Evolutionary conservation across 83 land plant genomes (phyloP), one percentile per base, ranked within the genome.

Genomic region (Larix sibirica): DNA sequence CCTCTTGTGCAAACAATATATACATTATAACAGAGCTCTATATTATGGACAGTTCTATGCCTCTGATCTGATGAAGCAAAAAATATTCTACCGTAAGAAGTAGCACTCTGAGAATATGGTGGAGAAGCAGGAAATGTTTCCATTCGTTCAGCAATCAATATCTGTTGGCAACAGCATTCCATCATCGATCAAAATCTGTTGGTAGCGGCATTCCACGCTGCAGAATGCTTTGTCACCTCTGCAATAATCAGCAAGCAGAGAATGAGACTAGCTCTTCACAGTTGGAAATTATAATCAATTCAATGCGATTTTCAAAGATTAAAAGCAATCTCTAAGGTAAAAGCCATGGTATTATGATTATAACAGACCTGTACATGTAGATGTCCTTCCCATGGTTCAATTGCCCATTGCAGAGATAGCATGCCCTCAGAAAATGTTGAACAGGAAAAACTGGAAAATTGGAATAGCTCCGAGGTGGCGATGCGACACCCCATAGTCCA

Each of bases 171-270:
- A n/a, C n/a, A n/a, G n/a, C n/a, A n/a, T n/a, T n/a, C n/a, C n/a
- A n/a, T n/a, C n/a, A n/a, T n/a, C n/a, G n/a, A n/a, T n/a, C n/a
- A n/a, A n/a, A n/a, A n/a, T n/a, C 40, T 85, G 88, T 56, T 85
- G 75, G 71, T 23, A 68, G 38, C 90, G 82, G 70, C 90, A 89
- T 47, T 89, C 88, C 18, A 59, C 86, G 75, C 86, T 89, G 85
- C 90, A 89, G 63, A 89, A 86, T 21, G 88, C 88, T 58, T 81
- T 83, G 50, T 86, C 88, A 40, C 88, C 88, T 54, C 88, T 89
- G 86, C 86, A n/a, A 85, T 33, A 56, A 23, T 16, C 79, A 85
- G 3, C 1, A 71, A 44, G 12, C 24, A 42, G 24, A 42, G 56
- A 71, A 71, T 42, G 3, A 71, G 76, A 71, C 56, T 40, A 42